Evolutionary conservation across 164 flowering plant species (phyloP), one percentile per base, ranked within the genome.

Genomic region (Paratinospora sagittata): DNA sequence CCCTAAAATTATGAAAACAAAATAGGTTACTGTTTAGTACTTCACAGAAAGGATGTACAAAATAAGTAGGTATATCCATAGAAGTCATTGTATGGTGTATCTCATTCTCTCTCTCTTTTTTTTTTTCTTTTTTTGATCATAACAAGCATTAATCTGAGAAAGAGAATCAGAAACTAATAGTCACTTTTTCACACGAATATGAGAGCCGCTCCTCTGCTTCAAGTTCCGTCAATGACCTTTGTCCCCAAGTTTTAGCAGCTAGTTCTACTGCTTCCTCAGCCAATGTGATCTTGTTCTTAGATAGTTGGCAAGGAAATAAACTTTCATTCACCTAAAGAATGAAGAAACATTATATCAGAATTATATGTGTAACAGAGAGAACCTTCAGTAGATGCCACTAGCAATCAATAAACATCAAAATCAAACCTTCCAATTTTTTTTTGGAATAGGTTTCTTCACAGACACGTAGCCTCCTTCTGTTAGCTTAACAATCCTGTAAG

Each of bases 141-240:
- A 64, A 36, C 23, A 26, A 58, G 12, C 49, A 55, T 66, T 58
- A 41, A 62, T 43, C 17, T 68, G 71, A 21, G n/a, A 58, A 11
- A 27, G 14, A 65, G 39, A 63, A 45, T 1, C 1, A 8, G 41
- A 19, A n/a, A 68, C 63, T 30, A 5, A 69, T 43, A 26, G 69
- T 80, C 70, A 95, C 99, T 97, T 90, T 95, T 81, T 92, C 99
- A 85, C 97, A 92, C 65, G 88, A 89, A 83, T 92, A 95, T 24
- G 99, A 95, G 24, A 95, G 82, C 65, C 96, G 82, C 73, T 95
- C 99, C 80, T 95, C 99, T 16, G 94, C 97, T 81, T 95, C 99
- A 78, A 95, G 97, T 79, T 92, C 99, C 76, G 87, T 85, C 72
- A 92, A 79, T 24, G 92, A 89, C 80, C 82, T 88, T 79, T 83